phyloP scores from a whole-genome alignment of 371 early-diverging fungal species.

The Phascolomyces articulosus region DNA sequence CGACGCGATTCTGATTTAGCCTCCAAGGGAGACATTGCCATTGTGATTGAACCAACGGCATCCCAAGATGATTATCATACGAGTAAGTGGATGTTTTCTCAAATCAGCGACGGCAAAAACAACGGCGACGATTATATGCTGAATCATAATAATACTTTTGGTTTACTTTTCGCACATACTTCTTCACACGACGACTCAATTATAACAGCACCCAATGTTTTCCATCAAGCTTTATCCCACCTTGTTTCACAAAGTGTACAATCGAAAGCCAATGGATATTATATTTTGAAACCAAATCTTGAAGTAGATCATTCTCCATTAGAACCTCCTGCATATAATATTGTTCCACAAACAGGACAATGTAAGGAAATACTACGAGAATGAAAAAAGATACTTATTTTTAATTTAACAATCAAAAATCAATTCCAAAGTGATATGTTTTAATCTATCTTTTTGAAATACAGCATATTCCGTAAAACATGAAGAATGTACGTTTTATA shows the following conservation, averaged over 20 bases:
- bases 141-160: constrained; percentile 9
- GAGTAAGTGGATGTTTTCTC: constrained; percentile 4
- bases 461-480: constrained; percentile 15
- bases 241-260: constrained; percentile 28
- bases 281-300: constrained; percentile 24
- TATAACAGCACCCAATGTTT: constrained; percentile 29
- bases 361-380: constrained; percentile 17
- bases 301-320: constrained; percentile 24
- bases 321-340: constrained; percentile 36
- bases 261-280: constrained; percentile 19
- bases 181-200: neutral
- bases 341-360: constrained; percentile 36
- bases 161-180: constrained; percentile 12
- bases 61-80: constrained; percentile 26
- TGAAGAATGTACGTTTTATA: constrained; percentile 11
- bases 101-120: neutral
- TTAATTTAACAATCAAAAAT: too few relatives aligned
- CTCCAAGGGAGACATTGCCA: constrained; percentile 12
- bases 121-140: neutral
- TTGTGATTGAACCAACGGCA: constrained; percentile 22
- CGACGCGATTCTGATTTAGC: neutral
- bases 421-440: too few relatives aligned
- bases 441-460: neutral
- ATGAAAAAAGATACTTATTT: too few relatives aligned
- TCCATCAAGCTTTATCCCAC: constrained; percentile 31